Evolutionary conservation across 2,329 filamentous ascomycete species (phyloP), one percentile per base, ranked within the genome.

Genomic region (Emmonsiellopsis sp.): DNA sequence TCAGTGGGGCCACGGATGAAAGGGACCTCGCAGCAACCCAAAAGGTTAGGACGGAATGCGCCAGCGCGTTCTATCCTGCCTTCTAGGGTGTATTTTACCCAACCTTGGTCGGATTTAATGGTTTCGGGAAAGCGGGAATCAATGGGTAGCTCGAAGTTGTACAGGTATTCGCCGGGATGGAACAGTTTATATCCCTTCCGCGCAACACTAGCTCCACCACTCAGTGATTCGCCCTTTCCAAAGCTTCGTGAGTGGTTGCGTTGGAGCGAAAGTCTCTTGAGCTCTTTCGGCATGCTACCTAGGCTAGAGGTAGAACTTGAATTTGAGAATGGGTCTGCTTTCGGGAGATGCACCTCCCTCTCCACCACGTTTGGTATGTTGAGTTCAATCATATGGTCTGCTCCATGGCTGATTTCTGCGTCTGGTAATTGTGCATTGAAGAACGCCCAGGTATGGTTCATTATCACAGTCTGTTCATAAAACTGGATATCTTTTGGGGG

Each of bases 371-470:
- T 58, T 3, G 65, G 61, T 2, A 59, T 56, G 1, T 77, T 78
- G 20, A 84, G 69, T 54, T 82, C 79, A n/a, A n/a, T n/a, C 31
- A 83, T 80, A 55, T 78, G 77, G 66, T 86, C 81, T 26, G 83
- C 83, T 15, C 82, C 81, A 45, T 83, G 81, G 32, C 80, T 77
- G 53, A 75, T 74, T 61, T 85, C 79, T 4, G 81, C 80, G 56
- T 75, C 73, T 57, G 77, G 73, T 58, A 83, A 81, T 58, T 82
- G 79, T 58, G 66, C 56, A 76, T 96, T 94, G 76, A 96, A 98
- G 67, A 97, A 97, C 0, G 86, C 92, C 71, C 89, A 84, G 15
- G 84, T 92, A 64, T 96, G 91, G 41, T 87, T 92, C 70, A 94
- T 85, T 55, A 97, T 78, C 3, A 84, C 88, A 61, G 93, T 87